Conservation (phyloP, 202 grass and related monocot species). For the Eragrostis tef region DNA sequence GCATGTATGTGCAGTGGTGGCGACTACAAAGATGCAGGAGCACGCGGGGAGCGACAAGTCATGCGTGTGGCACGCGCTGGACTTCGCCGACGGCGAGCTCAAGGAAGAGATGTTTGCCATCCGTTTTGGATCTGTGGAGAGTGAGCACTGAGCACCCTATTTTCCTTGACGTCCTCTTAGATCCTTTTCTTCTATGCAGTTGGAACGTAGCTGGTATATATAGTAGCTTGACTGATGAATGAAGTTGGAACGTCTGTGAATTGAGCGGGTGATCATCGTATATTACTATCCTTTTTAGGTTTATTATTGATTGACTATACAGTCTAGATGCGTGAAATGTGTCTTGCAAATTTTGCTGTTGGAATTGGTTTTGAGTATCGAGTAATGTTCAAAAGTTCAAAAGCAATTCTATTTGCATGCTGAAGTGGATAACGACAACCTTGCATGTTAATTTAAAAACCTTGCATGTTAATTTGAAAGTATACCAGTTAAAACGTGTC, state of each 20-base stretch:
- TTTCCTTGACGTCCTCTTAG: background rate
- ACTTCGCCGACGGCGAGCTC: conserved; percentile 77
- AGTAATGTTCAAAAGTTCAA: background rate
- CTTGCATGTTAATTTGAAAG: background rate
- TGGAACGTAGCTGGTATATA: background rate
- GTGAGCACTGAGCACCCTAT: conserved; percentile 49
- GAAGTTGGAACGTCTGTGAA: background rate
- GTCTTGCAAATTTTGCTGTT: background rate
- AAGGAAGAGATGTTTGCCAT: conserved; percentile 91
- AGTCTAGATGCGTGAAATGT: background rate
- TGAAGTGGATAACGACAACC: background rate
- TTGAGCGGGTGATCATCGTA: background rate
- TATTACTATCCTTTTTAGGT: background rate
- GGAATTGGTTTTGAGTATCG: background rate
- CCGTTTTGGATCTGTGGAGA: conserved; percentile 85
- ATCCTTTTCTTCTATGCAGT: background rate
- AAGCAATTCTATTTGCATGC: background rate
- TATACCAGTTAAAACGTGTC: background rate
- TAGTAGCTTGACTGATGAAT: background rate
- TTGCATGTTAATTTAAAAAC: background rate
- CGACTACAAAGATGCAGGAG: conserved; percentile 79
- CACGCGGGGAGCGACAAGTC: conserved; percentile 83
- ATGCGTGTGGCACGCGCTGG: conserved; percentile 79
- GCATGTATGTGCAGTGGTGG: conserved; percentile 53
- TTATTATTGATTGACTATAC: background rate